These are phyloP conservation scores for Trichoderma lentiforme DNA, from an alignment of 2,329 filamentous ascomycete species.

Conservation along the genomic window DNA sequence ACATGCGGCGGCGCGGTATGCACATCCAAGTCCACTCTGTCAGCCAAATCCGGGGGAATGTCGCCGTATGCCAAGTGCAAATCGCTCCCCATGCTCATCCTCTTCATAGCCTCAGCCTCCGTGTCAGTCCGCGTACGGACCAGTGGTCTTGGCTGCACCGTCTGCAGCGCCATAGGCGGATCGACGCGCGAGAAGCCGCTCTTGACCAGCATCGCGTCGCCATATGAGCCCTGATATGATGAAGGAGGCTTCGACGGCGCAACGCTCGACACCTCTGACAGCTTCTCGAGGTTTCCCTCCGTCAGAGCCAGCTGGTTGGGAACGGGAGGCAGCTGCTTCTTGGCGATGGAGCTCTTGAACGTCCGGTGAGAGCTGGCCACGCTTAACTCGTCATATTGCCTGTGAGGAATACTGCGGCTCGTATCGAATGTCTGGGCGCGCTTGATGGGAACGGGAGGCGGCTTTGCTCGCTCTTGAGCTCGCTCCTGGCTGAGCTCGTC, in stretches of 20 bases:
- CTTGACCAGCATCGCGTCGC: slow-evolving; percentile 38
- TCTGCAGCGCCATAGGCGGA: slow-evolving; percentile 24
- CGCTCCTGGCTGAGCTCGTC: slow-evolving; percentile 70
- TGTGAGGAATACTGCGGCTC: slow-evolving; percentile 23
- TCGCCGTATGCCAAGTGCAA: slow-evolving; percentile 91
- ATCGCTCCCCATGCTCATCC: slow-evolving; percentile 60
- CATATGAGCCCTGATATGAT: slow-evolving; percentile 38
- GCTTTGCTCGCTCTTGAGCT: slow-evolving; percentile 52
- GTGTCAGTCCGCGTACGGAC: slow-evolving; percentile 39
- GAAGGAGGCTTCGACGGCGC: slow-evolving; percentile 44
- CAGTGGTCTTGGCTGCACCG: slow-evolving; percentile 26
- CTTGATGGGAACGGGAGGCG: slow-evolving; percentile 11
- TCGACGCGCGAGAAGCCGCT: slow-evolving; percentile 38
- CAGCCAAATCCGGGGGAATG: slow-evolving; percentile 64
- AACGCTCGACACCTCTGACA: slow-evolving; percentile 51
- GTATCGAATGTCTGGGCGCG: slow-evolving; percentile 30
- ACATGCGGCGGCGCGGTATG: slow-evolving; percentile 45
- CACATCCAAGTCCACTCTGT: slow-evolving; percentile 45
- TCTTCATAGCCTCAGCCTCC: slow-evolving; percentile 29
- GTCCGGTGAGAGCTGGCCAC: slow-evolving; percentile 43
- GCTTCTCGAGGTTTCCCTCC: slow-evolving; percentile 49
- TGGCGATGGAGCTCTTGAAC: slow-evolving; percentile 35
- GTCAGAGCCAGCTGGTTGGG: slow-evolving; percentile 44
- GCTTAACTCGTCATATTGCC: slow-evolving; percentile 31
- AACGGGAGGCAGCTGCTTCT: slow-evolving; percentile 28